Percentiles rank a stretch among this genome's conserved stretches.
phyloP scores from a whole-genome alignment of 2,329 filamentous ascomycete species.

The Aurifilum marmelostoma region DNA sequence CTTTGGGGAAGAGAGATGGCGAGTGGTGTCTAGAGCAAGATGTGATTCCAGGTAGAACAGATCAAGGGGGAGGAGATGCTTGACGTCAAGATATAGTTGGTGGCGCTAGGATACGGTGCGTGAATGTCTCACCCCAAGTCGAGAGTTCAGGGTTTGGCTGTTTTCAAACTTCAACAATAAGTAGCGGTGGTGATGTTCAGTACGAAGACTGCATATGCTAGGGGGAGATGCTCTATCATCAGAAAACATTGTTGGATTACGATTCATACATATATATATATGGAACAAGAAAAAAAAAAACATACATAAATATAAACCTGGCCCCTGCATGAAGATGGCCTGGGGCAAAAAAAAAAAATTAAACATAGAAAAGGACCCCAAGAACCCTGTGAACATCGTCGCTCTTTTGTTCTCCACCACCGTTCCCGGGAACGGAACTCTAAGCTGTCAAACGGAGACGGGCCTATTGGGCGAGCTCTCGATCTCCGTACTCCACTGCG shows the following conservation, averaged over 20 bases:
- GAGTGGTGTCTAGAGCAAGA: not conserved
- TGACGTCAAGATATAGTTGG: not conserved
- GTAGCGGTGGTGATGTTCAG: not conserved
- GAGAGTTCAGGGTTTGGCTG: not conserved
- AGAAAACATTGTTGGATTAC: not conserved
- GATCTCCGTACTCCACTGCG: constrained; percentile 3
- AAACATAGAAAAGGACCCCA: not conserved
- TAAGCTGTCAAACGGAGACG: not conserved
- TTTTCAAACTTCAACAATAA: not conserved
- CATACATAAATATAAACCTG: not conserved
- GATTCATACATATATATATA: not conserved
- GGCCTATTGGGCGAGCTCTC: not conserved
- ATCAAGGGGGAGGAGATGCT: not conserved
- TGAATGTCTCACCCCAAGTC: not conserved
- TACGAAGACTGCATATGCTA: not conserved
- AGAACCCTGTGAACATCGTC: not conserved
- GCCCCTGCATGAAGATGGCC: not conserved
- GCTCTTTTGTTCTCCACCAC: not conserved
- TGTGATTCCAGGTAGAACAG: too few species aligned
- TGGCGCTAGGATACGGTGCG: not conserved
- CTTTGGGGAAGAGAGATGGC: too few species aligned
- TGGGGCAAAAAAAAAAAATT: not conserved
- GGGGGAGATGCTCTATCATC: not conserved
- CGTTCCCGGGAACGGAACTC: not conserved
- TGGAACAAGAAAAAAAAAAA: not conserved